phyloP scores from a whole-genome alignment of 345 rosid species.

The Rubroshorea leprosula region DNA sequence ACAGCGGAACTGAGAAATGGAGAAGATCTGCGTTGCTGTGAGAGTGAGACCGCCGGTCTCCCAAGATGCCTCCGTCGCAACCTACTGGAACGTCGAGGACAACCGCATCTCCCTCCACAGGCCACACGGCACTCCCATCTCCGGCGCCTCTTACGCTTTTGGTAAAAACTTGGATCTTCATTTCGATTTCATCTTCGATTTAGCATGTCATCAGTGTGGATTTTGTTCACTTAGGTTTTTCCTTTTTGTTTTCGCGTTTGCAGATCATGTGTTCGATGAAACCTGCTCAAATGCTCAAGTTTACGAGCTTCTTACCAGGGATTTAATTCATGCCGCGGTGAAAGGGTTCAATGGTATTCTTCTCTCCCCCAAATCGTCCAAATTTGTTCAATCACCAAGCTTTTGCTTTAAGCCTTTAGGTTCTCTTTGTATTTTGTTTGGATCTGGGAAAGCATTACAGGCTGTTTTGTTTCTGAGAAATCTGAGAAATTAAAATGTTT shows the following conservation, averaged over 20 bases:
- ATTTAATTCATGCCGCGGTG: constrained; percentile 67
- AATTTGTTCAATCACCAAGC: too few species aligned
- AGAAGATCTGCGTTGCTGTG: constrained; percentile 92
- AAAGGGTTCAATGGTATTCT: constrained; percentile 76
- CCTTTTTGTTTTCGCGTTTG: background rate
- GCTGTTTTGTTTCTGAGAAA: too few species aligned
- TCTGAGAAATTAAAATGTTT: too few species aligned
- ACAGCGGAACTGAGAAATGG: constrained; percentile 31
- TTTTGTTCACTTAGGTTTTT: background rate
- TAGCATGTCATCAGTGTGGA: background rate
- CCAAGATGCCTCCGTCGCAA: constrained; percentile 27
- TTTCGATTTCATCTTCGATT: background rate
- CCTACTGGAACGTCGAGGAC: constrained; percentile 58
- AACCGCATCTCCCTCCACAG: constrained; percentile 75
- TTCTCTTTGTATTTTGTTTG: too few species aligned
- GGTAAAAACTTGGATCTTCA: constrained; percentile 32
- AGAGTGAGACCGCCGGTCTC: constrained; percentile 59
- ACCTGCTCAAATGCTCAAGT: constrained; percentile 54
- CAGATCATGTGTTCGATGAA: constrained; percentile 84
- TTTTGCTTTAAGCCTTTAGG: too few species aligned
- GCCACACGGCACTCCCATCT: constrained; percentile 59
- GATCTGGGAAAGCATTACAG: too few species aligned
- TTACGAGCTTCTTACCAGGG: constrained; percentile 76
- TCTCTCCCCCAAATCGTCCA: background rate
- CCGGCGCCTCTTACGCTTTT: constrained; percentile 61